These are phyloP conservation scores for Rhizophora mangle DNA, from an alignment of 345 rosid species.

Conservation along the genomic window DNA sequence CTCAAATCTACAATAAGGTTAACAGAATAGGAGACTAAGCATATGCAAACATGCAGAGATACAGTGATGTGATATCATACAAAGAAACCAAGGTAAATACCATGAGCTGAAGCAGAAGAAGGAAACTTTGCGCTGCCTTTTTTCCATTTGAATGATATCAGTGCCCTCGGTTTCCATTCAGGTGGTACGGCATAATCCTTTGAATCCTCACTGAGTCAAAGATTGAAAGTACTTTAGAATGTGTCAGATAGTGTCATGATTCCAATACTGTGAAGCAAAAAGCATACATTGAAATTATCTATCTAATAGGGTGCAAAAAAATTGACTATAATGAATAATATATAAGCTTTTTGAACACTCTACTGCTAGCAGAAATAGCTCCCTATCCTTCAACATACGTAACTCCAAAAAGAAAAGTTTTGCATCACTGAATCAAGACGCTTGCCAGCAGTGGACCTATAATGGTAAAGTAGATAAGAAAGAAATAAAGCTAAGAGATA, in stretches of 20 bases:
- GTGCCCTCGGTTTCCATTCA: constrained; percentile 27
- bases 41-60: not conserved
- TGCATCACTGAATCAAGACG: no score
- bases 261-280: no score
- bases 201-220: constrained; percentile 37
- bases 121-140: constrained; percentile 27
- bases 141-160: constrained; percentile 27
- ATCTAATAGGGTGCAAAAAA: no score
- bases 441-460: no score
- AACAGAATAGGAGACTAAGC: not conserved
- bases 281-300: no score
- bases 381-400: no score
- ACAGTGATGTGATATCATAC: not conserved
- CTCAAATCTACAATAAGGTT: constrained; percentile 45
- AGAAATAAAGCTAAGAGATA: no score
- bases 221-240: not conserved
- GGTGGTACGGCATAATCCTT: constrained; percentile 24
- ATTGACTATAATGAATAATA: no score
- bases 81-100: constrained; percentile 25
- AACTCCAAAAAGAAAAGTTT: no score
- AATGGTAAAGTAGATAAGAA: no score
- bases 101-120: constrained; percentile 57
- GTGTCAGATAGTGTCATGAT: not conserved
- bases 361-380: no score
- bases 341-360: no score